Percentiles rank a stretch among this genome's conserved stretches.
phyloP scores from a whole-genome alignment of 805 yeast genomes.

The Hanseniaspora mollemarum region DNA sequence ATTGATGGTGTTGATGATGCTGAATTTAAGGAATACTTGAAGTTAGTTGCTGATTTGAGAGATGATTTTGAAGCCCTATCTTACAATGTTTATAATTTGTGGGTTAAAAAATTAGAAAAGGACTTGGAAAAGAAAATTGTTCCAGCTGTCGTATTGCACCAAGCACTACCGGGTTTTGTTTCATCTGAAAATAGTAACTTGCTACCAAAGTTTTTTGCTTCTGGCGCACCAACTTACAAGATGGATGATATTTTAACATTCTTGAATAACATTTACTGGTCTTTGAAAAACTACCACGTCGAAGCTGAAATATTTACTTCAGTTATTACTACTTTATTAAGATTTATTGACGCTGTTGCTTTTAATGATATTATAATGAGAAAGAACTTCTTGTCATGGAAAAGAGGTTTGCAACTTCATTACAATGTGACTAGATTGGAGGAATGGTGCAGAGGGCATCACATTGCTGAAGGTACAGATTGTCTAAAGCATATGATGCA shows the following conservation, averaged over 20 bases:
- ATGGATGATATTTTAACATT: constrained; percentile 91
- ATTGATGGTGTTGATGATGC: constrained; percentile 76
- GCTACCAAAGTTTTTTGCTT: constrained; percentile 68
- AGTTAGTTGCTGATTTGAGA: constrained; percentile 78
- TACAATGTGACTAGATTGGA: constrained; percentile 92
- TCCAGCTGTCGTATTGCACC: constrained; percentile 90
- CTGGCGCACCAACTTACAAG: constrained; percentile 51
- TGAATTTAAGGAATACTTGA: constrained; percentile 81
- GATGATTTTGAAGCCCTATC: constrained; percentile 89
- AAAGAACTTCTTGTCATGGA: constrained; percentile 90
- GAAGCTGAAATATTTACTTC: constrained; percentile 76
- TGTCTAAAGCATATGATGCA: constrained; percentile 79
- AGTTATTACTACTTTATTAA: constrained; percentile 69
- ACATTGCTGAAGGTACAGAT: constrained; percentile 73
- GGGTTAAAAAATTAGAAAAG: constrained; percentile 92
- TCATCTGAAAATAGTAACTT: constrained; percentile 74
- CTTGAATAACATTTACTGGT: constrained; percentile 82
- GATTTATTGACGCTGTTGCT: constrained; percentile 82
- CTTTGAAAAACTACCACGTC: constrained; percentile 81
- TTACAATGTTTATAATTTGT: constrained; percentile 86
- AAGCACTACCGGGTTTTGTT: constrained; percentile 90
- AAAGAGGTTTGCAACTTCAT: constrained; percentile 90
- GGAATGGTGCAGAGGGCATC: constrained; percentile 97
- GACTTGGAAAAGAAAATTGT: constrained; percentile 82
- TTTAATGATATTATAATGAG: constrained; percentile 93